Evolutionary conservation across 345 rosid genomes (phyloP), one percentile per base, ranked within the genome.

Genomic region (Corchorus olitorius): DNA sequence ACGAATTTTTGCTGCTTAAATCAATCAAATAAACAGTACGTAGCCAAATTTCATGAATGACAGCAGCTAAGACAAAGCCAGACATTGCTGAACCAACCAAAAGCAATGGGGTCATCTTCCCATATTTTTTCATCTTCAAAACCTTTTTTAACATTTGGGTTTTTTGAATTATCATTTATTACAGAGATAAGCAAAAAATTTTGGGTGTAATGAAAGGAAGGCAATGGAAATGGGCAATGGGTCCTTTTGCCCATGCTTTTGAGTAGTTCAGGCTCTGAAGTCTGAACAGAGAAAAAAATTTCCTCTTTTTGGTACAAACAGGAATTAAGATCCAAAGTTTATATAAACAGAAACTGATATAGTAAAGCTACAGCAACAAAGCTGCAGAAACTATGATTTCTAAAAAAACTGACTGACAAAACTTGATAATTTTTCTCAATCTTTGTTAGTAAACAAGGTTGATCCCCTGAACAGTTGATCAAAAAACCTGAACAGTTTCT

Each of bases 11-110:
- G 10, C 27, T 15, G 68, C 72, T 75, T 55, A 73, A 76, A 70
- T 77, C 84, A 80, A 77, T 75, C 78, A 68, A 53, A 37, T n/a
- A 43, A 63, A 71, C 39, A 70, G 79, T 41, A 22, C 15, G 0
- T 2, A 49, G 20, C 20, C 27, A 27, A 6, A 53, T n/a, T 54
- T 62, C 46, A 14, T 45, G 82, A 76, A 69, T 73, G 78, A 76
- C 78, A 27, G 34, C 66, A 19, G 64, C 53, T 41, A 72, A 19
- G 4, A 3, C 4, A 17, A 33, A 52, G 46, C 33, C 33, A n/a
- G 45, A 70, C 49, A 68, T 1, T 16, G 46, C 6, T 22, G 56
- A 54, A 41, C 0, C 1, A 27, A 11, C 34, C 49, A 8, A 19
- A 8, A 17, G 70, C 6, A 5, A 19, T 10, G 33, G 34, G 33